Base-by-base conservation (phyloP, 148 eudicot genomes). In the Chenopodium quinoa region DNA sequence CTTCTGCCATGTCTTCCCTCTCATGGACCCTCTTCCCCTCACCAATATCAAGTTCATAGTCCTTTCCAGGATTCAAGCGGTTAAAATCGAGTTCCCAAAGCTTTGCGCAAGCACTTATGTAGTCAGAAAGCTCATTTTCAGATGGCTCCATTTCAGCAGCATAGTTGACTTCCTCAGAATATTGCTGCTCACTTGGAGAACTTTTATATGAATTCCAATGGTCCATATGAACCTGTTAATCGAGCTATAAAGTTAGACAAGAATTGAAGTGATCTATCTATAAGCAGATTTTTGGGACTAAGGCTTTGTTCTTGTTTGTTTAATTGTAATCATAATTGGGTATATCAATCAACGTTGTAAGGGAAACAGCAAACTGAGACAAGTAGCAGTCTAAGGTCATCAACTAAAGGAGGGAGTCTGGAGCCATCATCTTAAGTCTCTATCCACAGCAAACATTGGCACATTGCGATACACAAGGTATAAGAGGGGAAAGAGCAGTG, bases 71-170 rank as follows among this genome's bases (percentile, higher is more conserved):
- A 72, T 81, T 81, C 82, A 96, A 88, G 70, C 98, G 98, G 87
- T 94, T 96, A 20, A 80, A 74, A 84, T 96, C 99, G 37, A 96
- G 93, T 79, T 93, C 95, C 99, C 98, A 96, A 76, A 96, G 98
- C 89, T 91, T 96, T 76, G 86, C 88, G 78, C 97, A 91, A 77
- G 98, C 99, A 86, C 67, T 79, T 80, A 87, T 86, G 76, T 93
- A 85, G 88, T 96, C 94, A 46, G 76, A 63, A 75, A 96, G 93
- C 87, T 96, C 99, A 73, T 84, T 89, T 60, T 81, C 83, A 50
- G 97, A 85, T 70, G 98, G 98, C 71, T 92, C 89, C 75, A 92
- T 79, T 58, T 85, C 83, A 77, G 79, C 76, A 78, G 75, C 86
- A 83, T 81, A 77, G 32, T 87, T 84, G 66, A 89, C 90, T 23